These are phyloP conservation scores for Erysiphe pulchra DNA, from an alignment of 2,329 filamentous ascomycete genomes.

Conservation along the genomic window DNA sequence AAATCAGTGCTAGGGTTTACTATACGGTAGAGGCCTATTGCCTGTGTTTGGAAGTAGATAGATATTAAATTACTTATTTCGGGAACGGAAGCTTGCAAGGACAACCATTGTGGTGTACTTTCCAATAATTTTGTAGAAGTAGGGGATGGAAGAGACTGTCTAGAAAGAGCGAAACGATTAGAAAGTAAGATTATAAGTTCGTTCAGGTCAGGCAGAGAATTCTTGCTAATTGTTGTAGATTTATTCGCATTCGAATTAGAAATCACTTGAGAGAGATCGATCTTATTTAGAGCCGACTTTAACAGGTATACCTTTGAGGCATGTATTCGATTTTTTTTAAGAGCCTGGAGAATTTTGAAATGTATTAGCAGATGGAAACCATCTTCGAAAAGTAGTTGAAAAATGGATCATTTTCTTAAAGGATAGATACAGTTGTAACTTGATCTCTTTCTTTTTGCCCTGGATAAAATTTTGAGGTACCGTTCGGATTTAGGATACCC, in stretches of 20 bases:
- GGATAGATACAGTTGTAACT: constrained; percentile 25
- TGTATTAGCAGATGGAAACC: not conserved
- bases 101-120: constrained; percentile 22
- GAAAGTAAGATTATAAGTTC: constrained; percentile 30
- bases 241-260: constrained; percentile 5
- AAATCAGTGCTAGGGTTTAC: constrained; percentile 21
- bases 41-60: constrained; percentile 21
- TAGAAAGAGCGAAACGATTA: constrained; percentile 10
- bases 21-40: constrained; percentile 22
- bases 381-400: not conserved
- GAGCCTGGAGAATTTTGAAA: constrained; percentile 16
- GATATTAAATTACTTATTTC: constrained; percentile 22
- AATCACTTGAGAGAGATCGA: constrained; percentile 13
- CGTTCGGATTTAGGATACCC: constrained; percentile 28
- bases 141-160: constrained; percentile 9
- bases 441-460: constrained; percentile 23
- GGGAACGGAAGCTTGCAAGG: constrained; percentile 23
- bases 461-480: constrained; percentile 27
- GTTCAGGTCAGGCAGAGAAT: constrained; percentile 20
- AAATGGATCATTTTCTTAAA: not conserved
- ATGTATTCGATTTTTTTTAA: constrained; percentile 22
- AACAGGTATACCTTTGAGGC: constrained; percentile 26
- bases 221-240: constrained; percentile 2
- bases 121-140: constrained; percentile 20
- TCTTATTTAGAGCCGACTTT: constrained; percentile 21